Percentiles rank a stretch among this genome's conserved stretches.
Evolutionary conservation across 1,284 basidiomycete species (phyloP).

Genomic region (Cystobasidium slooffiae): DNA sequence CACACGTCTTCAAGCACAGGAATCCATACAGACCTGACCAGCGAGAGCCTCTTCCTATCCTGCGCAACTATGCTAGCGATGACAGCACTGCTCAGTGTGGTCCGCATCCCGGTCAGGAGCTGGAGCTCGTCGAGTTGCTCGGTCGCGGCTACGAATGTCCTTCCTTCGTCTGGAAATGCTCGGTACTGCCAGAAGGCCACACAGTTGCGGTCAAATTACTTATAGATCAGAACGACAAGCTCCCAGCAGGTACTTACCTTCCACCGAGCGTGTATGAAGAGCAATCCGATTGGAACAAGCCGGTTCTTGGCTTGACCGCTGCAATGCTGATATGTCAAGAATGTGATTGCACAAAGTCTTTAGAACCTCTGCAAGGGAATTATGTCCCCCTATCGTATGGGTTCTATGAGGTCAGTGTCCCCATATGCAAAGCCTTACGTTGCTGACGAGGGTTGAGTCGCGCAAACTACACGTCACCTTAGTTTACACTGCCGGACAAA

Average conservation of each 20-base stretch:
- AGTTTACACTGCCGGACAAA: neutral
- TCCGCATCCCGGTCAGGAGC: neutral
- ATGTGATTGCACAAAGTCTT: neutral
- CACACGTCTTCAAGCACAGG: neutral
- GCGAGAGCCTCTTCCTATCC: neutral
- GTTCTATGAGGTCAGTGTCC: neutral
- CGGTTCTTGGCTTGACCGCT: neutral
- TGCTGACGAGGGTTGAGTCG: too few species aligned
- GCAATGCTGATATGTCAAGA: neutral
- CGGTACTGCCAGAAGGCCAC: neutral
- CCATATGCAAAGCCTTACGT: neutral
- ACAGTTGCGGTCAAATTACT: neutral
- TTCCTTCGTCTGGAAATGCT: neutral
- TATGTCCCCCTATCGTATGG: neutral
- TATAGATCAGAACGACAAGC: constrained; percentile 2
- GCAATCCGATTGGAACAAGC: neutral
- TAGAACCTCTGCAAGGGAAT: neutral
- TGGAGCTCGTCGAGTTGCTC: neutral
- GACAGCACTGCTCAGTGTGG: neutral
- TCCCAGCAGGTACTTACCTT: neutral
- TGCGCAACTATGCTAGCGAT: neutral
- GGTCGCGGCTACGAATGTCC: neutral
- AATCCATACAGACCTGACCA: neutral
- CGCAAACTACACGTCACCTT: too few species aligned
- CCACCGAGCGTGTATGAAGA: neutral